Conservation (phyloP, 2,329 filamentous ascomycete genomes). For the Fusarium newnesense region DNA sequence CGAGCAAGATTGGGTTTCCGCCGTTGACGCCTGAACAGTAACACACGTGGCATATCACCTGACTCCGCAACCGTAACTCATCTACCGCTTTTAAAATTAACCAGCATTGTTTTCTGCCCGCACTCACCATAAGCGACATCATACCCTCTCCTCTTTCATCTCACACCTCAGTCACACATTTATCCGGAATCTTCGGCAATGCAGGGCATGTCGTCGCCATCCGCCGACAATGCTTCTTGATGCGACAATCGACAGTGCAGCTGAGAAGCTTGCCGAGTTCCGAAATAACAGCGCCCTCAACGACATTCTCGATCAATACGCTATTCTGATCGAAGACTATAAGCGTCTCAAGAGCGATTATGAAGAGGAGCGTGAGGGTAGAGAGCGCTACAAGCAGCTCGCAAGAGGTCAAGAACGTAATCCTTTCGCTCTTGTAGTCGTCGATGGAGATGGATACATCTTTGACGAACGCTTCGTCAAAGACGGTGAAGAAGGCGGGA, state of each 20-base stretch:
- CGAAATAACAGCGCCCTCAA: slow-evolving; percentile 42
- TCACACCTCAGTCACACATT: background rate
- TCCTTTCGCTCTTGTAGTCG: slow-evolving; percentile 68
- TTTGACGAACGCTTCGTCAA: slow-evolving; percentile 61
- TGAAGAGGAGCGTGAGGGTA: slow-evolving; percentile 63
- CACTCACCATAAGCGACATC: slow-evolving; percentile 14
- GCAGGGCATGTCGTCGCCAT: slow-evolving; percentile 18
- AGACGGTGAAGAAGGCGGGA: slow-evolving; percentile 63
- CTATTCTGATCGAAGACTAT: slow-evolving; percentile 61
- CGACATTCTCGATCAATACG: slow-evolving; percentile 48
- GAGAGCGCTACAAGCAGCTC: slow-evolving; percentile 66
- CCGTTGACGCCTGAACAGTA: slow-evolving; percentile 5
- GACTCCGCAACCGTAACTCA: background rate
- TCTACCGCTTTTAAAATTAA: slow-evolving; percentile 8
- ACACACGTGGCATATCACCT: slow-evolving; percentile 21
- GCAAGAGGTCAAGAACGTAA: slow-evolving; percentile 61
- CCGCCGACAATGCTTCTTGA: slow-evolving; percentile 36
- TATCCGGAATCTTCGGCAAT: slow-evolving; percentile 11
- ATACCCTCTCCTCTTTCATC: background rate
- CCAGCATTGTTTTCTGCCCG: background rate
- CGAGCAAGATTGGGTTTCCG: background rate
- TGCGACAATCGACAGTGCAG: slow-evolving; percentile 35
- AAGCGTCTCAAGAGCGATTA: slow-evolving; percentile 65
- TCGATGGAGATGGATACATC: slow-evolving; percentile 70
- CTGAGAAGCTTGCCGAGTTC: slow-evolving; percentile 47